Percentiles rank a stretch among this genome's conserved stretches.
Evolutionary conservation across 169 alveolate species (phyloP).

Genomic region (Cryptosporidium tyzzeri): DNA sequence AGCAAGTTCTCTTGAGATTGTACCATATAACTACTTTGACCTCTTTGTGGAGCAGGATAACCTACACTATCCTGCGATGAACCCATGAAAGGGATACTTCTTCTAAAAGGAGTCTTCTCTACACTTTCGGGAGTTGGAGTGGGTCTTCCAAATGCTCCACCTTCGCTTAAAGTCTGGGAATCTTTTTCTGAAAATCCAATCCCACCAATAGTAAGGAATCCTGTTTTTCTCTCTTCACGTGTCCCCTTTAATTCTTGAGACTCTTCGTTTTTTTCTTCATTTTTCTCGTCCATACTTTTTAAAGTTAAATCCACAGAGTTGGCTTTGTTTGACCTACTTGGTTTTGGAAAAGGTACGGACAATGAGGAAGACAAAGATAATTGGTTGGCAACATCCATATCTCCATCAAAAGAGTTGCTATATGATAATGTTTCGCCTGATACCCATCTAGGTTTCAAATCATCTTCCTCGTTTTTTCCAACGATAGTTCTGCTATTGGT

Average conservation of each 20-base stretch:
- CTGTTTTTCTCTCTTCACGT: slow-evolving; percentile 35
- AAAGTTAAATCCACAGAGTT: background rate
- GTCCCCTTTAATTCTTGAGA: background rate
- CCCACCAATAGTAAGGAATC: slow-evolving; percentile 26
- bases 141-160: slow-evolving; percentile 1
- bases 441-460: slow-evolving; percentile 55
- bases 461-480: slow-evolving; percentile 1
- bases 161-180: background rate
- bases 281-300: background rate
- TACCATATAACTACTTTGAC: slow-evolving; percentile 34
- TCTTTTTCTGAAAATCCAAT: slow-evolving; percentile 29
- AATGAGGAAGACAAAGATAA: slow-evolving; percentile 69
- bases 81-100: slow-evolving; percentile 61
- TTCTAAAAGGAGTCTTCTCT: slow-evolving; percentile 71
- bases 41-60: slow-evolving; percentile 73
- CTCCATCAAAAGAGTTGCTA: slow-evolving; percentile 68
- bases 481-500: slow-evolving; percentile 17
- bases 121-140: background rate
- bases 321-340: slow-evolving; percentile 2
- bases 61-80: slow-evolving; percentile 76
- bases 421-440: slow-evolving; percentile 51
- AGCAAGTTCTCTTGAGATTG: slow-evolving; percentile 59
- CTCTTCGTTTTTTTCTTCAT: background rate
- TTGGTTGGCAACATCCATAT: slow-evolving; percentile 43
- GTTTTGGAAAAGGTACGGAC: slow-evolving; percentile 64